Base-by-base conservation (phyloP, 2,329 filamentous ascomycete genomes). In the Calonectria pseudoturangicola region DNA sequence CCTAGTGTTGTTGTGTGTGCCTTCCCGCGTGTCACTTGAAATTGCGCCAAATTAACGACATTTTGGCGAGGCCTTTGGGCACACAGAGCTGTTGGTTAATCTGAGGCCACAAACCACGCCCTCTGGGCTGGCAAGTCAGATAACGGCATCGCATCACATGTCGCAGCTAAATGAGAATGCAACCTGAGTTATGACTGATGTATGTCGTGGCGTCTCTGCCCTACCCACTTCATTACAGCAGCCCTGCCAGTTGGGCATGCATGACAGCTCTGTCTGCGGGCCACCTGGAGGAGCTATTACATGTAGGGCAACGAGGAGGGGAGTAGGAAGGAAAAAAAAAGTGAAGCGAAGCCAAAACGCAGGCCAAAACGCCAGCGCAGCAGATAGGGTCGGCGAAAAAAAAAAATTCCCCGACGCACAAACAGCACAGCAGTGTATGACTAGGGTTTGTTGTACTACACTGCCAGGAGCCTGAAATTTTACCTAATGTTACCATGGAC, bases 321-420 rank as follows among this genome's bases (percentile, higher is more conserved):
- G n/a, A 33, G 28, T 18, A 30, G 39, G 27, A 18, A 36, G 21
- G 33, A 48, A 30, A 68, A 58, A 21, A 60, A 56, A 58, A n/a
- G 65, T 30, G 50, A 56, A 65, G 43, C 39, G 63, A 45, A 63
- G 63, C 48, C 45, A 58, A 58, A 41, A 68, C 43, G 62, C 21
- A 56, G 47, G 36, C 50, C 50, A 28, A 48, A 41, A 28, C 21
- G 68, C 68, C 68, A 71, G 30, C 68, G 63, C 68, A 71, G 63
- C 68, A 70, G 48, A 62, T 64, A 36, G 47, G 47, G n/a, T 51
- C 21, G 54, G 54, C 54, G 54, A 18, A 54, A 30, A 30, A 56
- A 56, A 50, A 39, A 56, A 66, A 73, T 54, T 62, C 47, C 33
- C 71, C 64, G 68, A 70, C 58, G 73, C 73, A 75, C 54, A 72